Percentiles rank a stretch among this genome's conserved stretches.
phyloP scores from a whole-genome alignment of 169 alveolate species.

The Cryptosporidium tyzzeri region DNA sequence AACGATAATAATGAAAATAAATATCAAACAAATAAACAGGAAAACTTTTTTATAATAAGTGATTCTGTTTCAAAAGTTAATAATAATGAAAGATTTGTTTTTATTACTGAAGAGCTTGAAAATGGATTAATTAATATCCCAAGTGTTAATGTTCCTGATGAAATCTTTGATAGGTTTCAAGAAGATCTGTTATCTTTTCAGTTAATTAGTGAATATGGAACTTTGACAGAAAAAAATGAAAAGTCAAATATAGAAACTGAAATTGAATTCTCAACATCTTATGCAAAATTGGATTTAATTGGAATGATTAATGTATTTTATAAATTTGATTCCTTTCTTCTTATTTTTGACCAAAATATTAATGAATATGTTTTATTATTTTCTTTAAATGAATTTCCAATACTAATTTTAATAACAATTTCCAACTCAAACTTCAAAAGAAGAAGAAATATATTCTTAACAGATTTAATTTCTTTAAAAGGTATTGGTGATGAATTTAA shows the following conservation, averaged over 20 bases:
- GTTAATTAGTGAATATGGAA: conserved; percentile 54
- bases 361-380: conserved; percentile 22
- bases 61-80: background rate
- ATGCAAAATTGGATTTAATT: background rate
- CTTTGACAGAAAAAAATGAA: conserved; percentile 23
- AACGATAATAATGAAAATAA: background rate
- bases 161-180: conserved; percentile 32
- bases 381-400: conserved; percentile 22
- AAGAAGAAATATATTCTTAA: conserved; percentile 32
- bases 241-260: background rate
- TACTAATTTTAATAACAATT: background rate
- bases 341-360: conserved; percentile 6
- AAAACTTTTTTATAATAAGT: background rate
- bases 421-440: background rate
- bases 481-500: background rate
- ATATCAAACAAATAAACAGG: background rate
- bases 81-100: conserved; percentile 16
- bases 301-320: conserved; percentile 13
- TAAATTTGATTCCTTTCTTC: conserved; percentile 14
- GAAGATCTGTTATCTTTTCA: conserved; percentile 64
- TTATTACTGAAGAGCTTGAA: conserved; percentile 63
- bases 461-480: conserved; percentile 23
- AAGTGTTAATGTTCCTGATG: conserved; percentile 24
- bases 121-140: conserved; percentile 50
- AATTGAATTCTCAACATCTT: conserved; percentile 49